Base-by-base conservation (phyloP, 2,329 filamentous ascomycete species). In the Claviceps arundinis region DNA sequence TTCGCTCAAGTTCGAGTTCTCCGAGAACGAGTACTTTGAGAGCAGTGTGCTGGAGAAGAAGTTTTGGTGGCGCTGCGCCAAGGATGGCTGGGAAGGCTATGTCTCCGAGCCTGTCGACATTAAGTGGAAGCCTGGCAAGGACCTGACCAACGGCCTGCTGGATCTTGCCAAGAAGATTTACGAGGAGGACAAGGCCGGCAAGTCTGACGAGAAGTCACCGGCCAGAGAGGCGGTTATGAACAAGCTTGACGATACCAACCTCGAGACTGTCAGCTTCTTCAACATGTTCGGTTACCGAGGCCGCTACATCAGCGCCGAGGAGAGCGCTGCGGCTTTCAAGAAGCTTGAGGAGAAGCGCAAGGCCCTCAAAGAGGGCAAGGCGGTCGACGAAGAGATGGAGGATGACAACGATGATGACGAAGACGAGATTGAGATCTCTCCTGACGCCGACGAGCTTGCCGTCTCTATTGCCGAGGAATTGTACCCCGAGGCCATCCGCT, bases 101-200 rank as follows among this genome's bases (percentile, higher is more conserved):
- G 88, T 96, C 53, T 90, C 84, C 24, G 89, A 95, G 73, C 91
- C 91, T 5, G 87, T 96, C 58, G 77, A 82, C 59, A 91, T 97
- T 68, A 75, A 82, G 64, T 95, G 89, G 89, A 93, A 89, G 79
- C 50, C 59, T 52, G 78, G 80, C 63, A 87, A 87, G 73, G 91
- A 97, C 68, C 72, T 90, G 61, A 96, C 89, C 40, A 76, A 80
- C 52, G 90, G 91, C 47, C 72, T 96, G 63, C 80, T 91, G 38
- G 81, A 83, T 66, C 78, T 87, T 40, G 87, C 85, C 52, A 76
- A 80, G 61, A 77, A 83, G 62, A 75, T 90, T 49, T 87, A 76
- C 56, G 82, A 84, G 40, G 75, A 79, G 58, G 69, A 78, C 60
- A 67, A 70, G 64, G 71, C 68, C 56, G 66, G 67, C 59, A 71